A percentile compares a stretch with the other conserved stretches of the same genome.
These are phyloP conservation scores for Pholiota molesta DNA, from an alignment of 768 basidiomycete genomes.

Conservation along the genomic window DNA sequence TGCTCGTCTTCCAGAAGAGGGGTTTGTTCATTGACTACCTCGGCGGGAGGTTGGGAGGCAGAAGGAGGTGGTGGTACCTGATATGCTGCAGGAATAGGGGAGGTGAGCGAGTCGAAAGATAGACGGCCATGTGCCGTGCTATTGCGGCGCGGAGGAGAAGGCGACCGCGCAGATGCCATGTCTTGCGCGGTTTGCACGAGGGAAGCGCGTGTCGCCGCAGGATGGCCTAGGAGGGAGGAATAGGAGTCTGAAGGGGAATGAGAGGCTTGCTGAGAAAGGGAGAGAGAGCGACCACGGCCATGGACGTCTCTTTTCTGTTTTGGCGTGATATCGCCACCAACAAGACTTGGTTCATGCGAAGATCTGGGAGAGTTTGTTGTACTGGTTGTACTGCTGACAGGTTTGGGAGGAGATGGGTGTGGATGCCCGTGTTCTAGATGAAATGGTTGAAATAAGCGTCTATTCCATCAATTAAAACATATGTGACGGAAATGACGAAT, in stretches of 20 bases:
- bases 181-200: slow-evolving; percentile 86
- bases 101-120: slow-evolving; percentile 27
- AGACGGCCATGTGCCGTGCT: slow-evolving; percentile 27
- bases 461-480: slow-evolving; percentile 1
- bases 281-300: slow-evolving; percentile 32
- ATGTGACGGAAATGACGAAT: slow-evolving; percentile 20
- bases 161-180: slow-evolving; percentile 61
- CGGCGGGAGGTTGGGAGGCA: slow-evolving; percentile 13
- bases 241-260: slow-evolving; percentile 41
- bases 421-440: slow-evolving; percentile 66
- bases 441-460: slow-evolving; percentile 4
- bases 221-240: slow-evolving; percentile 74
- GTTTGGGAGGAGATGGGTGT: slow-evolving; percentile 45
- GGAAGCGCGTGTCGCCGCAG: slow-evolving; percentile 70
- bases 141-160: slow-evolving; percentile 38
- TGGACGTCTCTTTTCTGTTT: slow-evolving; percentile 29
- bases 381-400: slow-evolving; percentile 35
- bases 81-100: slow-evolving; percentile 9
- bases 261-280: slow-evolving; percentile 28
- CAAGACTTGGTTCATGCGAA: slow-evolving; percentile 22
- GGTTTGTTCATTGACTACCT: slow-evolving; percentile 40
- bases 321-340: slow-evolving; percentile 29
- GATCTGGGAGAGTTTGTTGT: slow-evolving; percentile 36
- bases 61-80: neutral
- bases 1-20: slow-evolving; percentile 41